Base-by-base conservation (phyloP, 1,284 basidiomycete species). In the Meira miltonrushii region DNA sequence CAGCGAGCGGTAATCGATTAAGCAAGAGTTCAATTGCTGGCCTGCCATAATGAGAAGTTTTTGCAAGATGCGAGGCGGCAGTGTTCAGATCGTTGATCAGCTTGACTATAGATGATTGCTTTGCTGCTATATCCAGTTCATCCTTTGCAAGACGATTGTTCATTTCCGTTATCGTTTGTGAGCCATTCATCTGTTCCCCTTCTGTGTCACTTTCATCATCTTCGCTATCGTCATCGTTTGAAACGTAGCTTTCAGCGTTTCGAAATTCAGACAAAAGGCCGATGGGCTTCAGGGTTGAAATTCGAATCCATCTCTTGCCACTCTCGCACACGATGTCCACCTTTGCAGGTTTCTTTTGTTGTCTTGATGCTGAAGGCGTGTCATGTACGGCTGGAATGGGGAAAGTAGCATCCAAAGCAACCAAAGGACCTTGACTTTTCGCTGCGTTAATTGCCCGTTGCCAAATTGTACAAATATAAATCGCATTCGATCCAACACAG, bases 221-320 rank as follows among this genome's bases (percentile, higher is more conserved):
- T 8, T 59, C 57, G 12, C 12, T 12, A 7, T 55, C 60, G 0
- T 54, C 57, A 13, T 64, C 58, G 38, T 50, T 54, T 23, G 59
- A 59, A 56, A 69, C 59, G 48, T 66, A 67, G 51, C 68, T 69
- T 51, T 72, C 69, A 1, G 69, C 68, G 47, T 66, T 66, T 44
- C 69, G 52, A 39, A 72, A 70, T 60, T 72, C 69, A 19, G 67
- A 59, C 6, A 69, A 56, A 9, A 72, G 43, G 15, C 55, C 50
- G 9, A 61, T 57, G 11, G 62, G 61, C 37, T 67, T 68, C 55
- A 65, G 55, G 17, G 65, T 68, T 51, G 65, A 62, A 19, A 71
- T 52, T 5, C 65, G 54, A 2, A 65, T 63, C 70, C 70, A 72
- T 1, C 60, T 47, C 25, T 64, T 39, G 15, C 70, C 70, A 25